Conservation (phyloP, 2,329 filamentous ascomycete species). For the Teratosphaeria nubilosa region DNA sequence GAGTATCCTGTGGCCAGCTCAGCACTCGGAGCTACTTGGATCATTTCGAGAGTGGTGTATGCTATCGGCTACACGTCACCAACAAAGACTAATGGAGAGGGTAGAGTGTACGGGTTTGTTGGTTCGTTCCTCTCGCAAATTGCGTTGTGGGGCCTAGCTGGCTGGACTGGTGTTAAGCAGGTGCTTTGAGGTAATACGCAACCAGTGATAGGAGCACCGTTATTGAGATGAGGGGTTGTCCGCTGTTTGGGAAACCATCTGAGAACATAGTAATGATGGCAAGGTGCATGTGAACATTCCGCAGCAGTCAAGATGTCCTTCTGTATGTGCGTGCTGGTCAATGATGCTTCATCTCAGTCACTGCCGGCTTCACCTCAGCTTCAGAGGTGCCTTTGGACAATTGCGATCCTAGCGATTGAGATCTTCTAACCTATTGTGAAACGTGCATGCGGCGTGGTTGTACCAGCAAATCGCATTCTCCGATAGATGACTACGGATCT, state of each 20-base stretch:
- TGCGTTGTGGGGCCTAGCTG: conserved; percentile 21
- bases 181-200: conserved; percentile 10
- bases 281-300: neutral
- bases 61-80: conserved; percentile 35
- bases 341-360: neutral
- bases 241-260: neutral
- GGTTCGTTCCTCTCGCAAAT: conserved; percentile 21
- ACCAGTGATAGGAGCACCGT: neutral
- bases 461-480: neutral
- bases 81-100: conserved; percentile 32
- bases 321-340: neutral
- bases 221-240: neutral
- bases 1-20: conserved; percentile 41
- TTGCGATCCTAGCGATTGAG: neutral
- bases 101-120: conserved; percentile 29
- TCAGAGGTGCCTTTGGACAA: neutral
- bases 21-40: conserved; percentile 41
- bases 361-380: neutral
- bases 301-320: neutral
- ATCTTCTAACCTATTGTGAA: neutral
- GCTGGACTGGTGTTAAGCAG: conserved; percentile 21
- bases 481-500: neutral
- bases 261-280: neutral
- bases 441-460: neutral
- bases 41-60: conserved; percentile 39